phyloP scores from a whole-genome alignment of 768 basidiomycete genomes.

The Clitopilus passeckerianus region DNA sequence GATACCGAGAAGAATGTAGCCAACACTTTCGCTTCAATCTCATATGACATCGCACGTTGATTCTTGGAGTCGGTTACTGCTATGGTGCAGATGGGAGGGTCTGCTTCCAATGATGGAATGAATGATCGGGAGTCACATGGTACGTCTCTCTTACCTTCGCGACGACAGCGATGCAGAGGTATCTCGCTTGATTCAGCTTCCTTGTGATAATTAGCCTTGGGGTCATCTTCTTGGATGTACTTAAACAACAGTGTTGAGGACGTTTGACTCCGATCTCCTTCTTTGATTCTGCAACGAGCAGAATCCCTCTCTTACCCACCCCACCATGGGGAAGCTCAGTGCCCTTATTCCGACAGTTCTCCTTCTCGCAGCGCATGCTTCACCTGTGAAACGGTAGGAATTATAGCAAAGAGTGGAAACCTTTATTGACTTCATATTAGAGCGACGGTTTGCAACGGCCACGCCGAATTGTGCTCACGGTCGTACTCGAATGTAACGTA shows the following conservation, averaged over 20 bases:
- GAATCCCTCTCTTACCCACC: neutral
- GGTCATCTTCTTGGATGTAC: neutral
- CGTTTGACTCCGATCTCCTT: too few relatives aligned
- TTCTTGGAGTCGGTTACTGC: neutral
- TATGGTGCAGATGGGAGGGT: neutral
- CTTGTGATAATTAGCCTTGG: neutral
- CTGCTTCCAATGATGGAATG: neutral
- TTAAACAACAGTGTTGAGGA: neutral
- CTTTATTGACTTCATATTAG: neutral
- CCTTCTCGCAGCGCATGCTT: neutral
- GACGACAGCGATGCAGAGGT: neutral
- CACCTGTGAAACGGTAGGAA: neutral
- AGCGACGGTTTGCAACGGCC: slow-evolving; percentile 7
- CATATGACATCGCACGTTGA: too few relatives aligned
- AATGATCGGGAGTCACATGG: neutral
- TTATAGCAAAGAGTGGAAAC: neutral
- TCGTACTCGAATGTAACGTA: slow-evolving; percentile 12
- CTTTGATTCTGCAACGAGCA: too few relatives aligned
- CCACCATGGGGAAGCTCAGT: neutral
- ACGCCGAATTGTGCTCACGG: slow-evolving; percentile 10
- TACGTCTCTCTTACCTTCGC: neutral
- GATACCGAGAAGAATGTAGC: too few relatives aligned
- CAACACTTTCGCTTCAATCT: too few relatives aligned
- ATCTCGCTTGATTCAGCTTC: neutral
- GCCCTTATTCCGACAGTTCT: neutral